phyloP scores from a whole-genome alignment of 1,284 basidiomycete genomes.

The Ceratobasidium sp. region DNA sequence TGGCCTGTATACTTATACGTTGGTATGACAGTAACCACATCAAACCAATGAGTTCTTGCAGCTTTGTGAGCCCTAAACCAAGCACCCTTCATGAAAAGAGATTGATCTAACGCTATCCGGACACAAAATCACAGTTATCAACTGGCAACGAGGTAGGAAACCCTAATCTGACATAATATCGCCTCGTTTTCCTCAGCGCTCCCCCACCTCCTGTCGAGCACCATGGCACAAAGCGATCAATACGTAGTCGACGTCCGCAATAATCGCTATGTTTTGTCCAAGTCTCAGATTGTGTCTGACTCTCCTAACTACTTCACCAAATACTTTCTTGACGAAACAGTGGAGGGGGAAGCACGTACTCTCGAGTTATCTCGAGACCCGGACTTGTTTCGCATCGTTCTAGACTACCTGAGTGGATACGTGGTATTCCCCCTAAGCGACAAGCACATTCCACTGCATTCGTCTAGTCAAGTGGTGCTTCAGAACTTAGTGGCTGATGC shows the following conservation, averaged over 20 bases:
- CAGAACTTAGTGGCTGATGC: conserved; percentile 10
- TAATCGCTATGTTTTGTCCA: background rate
- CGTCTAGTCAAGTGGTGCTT: background rate
- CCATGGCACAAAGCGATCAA: background rate
- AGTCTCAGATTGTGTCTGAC: background rate
- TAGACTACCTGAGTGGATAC: conserved; percentile 4
- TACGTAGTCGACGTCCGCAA: background rate
- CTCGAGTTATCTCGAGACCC: conserved; percentile 12
- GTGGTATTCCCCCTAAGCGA: background rate
- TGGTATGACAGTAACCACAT: too few species aligned
- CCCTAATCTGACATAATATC: too few species aligned
- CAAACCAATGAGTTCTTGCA: too few species aligned
- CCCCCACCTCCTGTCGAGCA: too few species aligned
- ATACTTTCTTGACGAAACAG: background rate
- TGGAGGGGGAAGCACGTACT: background rate
- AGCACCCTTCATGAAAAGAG: too few species aligned
- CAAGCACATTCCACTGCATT: background rate
- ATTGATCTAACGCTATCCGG: too few species aligned
- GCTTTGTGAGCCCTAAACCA: too few species aligned
- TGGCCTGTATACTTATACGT: too few species aligned
- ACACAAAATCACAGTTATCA: too few species aligned
- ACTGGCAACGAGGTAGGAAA: too few species aligned
- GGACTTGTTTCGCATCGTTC: conserved; percentile 9
- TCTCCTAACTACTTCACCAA: conserved; percentile 20
- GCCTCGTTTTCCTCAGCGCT: too few species aligned